Evolutionary conservation across 23 red algal species (phyloP), one percentile per base, ranked within the genome.

Genomic region (Chondrus crispus): DNA sequence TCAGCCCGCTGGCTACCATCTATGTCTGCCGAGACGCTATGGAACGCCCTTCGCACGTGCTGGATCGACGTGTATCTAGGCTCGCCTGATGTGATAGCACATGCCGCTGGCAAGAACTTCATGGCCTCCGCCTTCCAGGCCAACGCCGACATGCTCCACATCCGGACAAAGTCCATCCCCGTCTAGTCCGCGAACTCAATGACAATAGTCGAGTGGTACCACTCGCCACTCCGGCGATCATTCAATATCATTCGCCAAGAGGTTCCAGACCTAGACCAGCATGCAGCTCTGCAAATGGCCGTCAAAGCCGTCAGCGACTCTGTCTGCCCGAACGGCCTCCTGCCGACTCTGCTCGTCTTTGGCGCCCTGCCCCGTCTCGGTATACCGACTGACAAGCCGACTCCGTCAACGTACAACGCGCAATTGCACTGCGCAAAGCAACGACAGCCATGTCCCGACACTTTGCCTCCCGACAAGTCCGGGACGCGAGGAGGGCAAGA

Each of bases 301-400:
- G 44, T 82, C 20, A 82, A 82, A 58, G 47, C 78, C 26, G 24
- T 82, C 52, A 82, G 55, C 40, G 47, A 82, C 46, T 57, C 78
- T 24, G 51, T 60, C 78, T 40, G 52, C 46, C 28, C 7, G 8
- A 32, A 66, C 9, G 60, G 60, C 26, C 60, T 66, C 26, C 26
- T 66, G 8, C 60, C 60, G 8, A 66, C 0, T 66, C 35, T 66
- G 35, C 1, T 66, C 35, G 60, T 66, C 26, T 66, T 32, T 66
- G 60, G 60, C 28, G 78, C 78, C n/a, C 5, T 82, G 40, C 78
- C 78, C 26, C 71, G 71, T 38, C 37, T 76, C 43, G 8, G 71
- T 37, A 7, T 42, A 76, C 71, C 28, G 7, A 7, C 5, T 8
- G 71, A 76, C 71, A 5, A n/a, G 30, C 14, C 71, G 24, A 37